A percentile compares a stretch with the other conserved stretches of the same genome.
phyloP scores from a whole-genome alignment of 805 yeast species.

The Alloascoidea hylecoeti region DNA sequence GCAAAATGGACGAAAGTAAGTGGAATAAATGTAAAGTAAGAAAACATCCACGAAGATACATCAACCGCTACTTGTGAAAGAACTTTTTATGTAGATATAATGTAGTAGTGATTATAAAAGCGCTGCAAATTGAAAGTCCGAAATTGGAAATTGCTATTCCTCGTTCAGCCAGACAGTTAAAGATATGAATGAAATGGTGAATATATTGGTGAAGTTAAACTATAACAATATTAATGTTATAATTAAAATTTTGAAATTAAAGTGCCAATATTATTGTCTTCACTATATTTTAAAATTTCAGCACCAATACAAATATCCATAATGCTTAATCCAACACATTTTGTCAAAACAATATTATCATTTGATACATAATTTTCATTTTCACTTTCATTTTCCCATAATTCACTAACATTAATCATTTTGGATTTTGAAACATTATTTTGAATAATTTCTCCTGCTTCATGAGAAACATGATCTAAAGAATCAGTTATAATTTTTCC shows the following conservation, averaged over 20 bases:
- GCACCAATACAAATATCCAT: neutral
- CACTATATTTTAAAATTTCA: neutral
- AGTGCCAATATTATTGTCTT: neutral
- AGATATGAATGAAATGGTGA: too few relatives aligned
- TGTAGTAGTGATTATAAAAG: too few relatives aligned
- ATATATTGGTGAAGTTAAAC: too few relatives aligned
- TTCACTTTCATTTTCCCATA: neutral
- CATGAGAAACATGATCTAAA: conserved; percentile 34
- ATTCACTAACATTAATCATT: neutral
- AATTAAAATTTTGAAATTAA: neutral
- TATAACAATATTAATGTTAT: too few relatives aligned
- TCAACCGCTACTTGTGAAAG: too few relatives aligned
- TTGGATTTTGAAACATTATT: conserved; percentile 17
- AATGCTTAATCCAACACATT: neutral
- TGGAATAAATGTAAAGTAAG: too few relatives aligned
- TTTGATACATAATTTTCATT: neutral
- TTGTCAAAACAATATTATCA: neutral
- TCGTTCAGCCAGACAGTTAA: too few relatives aligned
- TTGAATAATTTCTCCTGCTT: conserved; percentile 53
- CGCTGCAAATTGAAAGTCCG: too few relatives aligned
- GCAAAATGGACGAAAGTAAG: too few relatives aligned
- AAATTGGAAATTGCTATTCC: too few relatives aligned
- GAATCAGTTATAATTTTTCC: conserved; percentile 47
- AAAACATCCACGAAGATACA: too few relatives aligned
- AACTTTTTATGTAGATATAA: too few relatives aligned